Conservation (phyloP, 2,329 filamentous ascomycete genomes). For the Cryphonectria japonica region DNA sequence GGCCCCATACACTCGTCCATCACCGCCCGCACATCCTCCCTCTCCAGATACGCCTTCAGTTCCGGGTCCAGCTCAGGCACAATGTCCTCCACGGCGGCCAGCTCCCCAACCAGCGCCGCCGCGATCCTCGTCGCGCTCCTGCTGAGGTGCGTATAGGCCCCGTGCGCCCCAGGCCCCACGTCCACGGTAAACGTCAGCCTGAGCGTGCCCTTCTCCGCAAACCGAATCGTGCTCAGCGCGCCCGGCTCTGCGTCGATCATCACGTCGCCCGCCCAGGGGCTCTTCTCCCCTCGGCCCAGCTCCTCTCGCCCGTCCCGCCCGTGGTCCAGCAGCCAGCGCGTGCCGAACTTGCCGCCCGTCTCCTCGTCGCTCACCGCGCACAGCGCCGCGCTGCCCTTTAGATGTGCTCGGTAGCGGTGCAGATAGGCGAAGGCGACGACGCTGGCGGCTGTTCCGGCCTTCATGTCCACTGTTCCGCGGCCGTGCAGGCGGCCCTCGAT, state of each 20-base stretch:
- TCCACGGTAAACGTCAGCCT: slow-evolving; percentile 42
- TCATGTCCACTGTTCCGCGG: slow-evolving; percentile 48
- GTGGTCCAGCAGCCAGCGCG: slow-evolving; percentile 40
- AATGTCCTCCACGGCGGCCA: slow-evolving; percentile 24
- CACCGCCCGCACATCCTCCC: slow-evolving; percentile 36
- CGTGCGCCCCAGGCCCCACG: slow-evolving; percentile 40
- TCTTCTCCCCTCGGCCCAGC: slow-evolving; percentile 38
- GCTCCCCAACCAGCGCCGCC: slow-evolving; percentile 10
- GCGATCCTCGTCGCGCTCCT: slow-evolving; percentile 44
- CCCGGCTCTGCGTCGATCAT: slow-evolving; percentile 45
- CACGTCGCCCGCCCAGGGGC: slow-evolving; percentile 42
- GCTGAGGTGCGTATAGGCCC: slow-evolving; percentile 45
- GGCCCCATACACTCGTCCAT: slow-evolving; percentile 43
- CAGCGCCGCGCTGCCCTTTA: slow-evolving; percentile 35
- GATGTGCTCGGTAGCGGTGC: slow-evolving; percentile 30
- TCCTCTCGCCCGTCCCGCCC: slow-evolving; percentile 35
- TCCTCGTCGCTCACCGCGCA: slow-evolving; percentile 46
- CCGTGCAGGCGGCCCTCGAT: slow-evolving; percentile 40
- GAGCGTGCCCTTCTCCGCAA: slow-evolving; percentile 47
- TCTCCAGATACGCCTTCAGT: slow-evolving; percentile 37
- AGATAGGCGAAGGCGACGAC: slow-evolving; percentile 45
- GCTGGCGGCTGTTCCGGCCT: slow-evolving; percentile 45
- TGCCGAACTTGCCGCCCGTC: slow-evolving; percentile 44
- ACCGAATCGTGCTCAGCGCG: slow-evolving; percentile 42
- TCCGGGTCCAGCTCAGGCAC: slow-evolving; percentile 23